Conservation (phyloP, 2,329 filamentous ascomycete species). For the Penicillium sp. region DNA sequence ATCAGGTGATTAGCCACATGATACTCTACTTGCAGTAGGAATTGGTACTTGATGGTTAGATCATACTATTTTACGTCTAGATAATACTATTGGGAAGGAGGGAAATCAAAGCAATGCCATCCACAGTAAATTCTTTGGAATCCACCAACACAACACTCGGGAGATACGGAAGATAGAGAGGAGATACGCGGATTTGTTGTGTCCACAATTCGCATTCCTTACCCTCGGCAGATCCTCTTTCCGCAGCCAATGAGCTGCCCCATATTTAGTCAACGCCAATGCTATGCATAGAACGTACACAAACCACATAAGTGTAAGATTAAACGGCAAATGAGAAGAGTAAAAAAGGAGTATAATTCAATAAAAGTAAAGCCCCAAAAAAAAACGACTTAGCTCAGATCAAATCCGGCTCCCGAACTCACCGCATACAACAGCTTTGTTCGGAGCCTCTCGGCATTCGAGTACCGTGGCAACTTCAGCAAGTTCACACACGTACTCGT, state of each 20-base stretch:
- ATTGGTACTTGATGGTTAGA: too few species aligned
- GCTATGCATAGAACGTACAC: slow-evolving; percentile 28
- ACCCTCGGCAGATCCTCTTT: slow-evolving; percentile 2
- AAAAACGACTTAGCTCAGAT: slow-evolving; percentile 53
- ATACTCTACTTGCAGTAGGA: background rate
- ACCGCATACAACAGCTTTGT: slow-evolving; percentile 88
- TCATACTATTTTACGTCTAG: too few species aligned
- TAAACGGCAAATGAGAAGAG: background rate
- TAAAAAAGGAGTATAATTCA: background rate
- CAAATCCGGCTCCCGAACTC: slow-evolving; percentile 87
- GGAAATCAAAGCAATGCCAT: background rate
- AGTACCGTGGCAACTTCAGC: slow-evolving; percentile 86
- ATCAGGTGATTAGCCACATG: background rate
- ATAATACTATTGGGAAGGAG: too few species aligned
- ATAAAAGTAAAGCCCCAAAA: slow-evolving; percentile 3
- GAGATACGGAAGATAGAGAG: background rate
- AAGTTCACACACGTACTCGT: slow-evolving; percentile 96
- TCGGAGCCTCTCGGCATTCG: slow-evolving; percentile 62
- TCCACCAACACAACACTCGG: background rate
- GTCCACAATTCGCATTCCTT: background rate
- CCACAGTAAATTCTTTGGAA: background rate
- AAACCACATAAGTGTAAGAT: slow-evolving; percentile 4
- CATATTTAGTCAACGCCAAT: slow-evolving; percentile 26
- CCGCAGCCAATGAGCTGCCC: slow-evolving; percentile 16
- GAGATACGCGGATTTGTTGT: background rate